phyloP scores from a whole-genome alignment of 2,329 filamentous ascomycete genomes.

The Penicillium brasilianum region DNA sequence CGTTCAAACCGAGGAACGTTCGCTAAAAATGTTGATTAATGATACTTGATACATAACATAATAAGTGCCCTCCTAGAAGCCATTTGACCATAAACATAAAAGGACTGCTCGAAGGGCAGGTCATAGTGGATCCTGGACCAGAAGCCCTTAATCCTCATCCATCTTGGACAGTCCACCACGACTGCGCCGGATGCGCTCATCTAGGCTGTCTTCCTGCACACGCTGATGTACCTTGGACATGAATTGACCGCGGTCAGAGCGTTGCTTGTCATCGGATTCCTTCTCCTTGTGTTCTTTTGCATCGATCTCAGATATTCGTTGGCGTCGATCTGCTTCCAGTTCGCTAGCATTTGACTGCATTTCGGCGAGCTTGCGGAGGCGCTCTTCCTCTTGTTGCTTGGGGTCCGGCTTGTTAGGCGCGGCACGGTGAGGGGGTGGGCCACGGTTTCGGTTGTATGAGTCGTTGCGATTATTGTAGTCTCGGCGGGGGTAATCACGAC shows the following conservation, averaged over 20 bases:
- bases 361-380: conserved; percentile 63
- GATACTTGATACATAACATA: background rate
- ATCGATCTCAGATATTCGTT: conserved; percentile 69
- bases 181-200: conserved; percentile 42
- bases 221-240: conserved; percentile 42
- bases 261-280: conserved; percentile 66
- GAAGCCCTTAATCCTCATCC: conserved; percentile 31
- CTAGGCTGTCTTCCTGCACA: conserved; percentile 42
- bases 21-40: background rate
- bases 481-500: conserved; percentile 28
- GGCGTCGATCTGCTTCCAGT: conserved; percentile 71
- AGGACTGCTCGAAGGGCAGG: background rate
- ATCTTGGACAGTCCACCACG: conserved; percentile 40
- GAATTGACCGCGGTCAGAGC: conserved; percentile 43
- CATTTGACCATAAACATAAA: background rate
- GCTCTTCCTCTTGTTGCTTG: conserved; percentile 40
- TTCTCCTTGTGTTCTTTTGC: conserved; percentile 67
- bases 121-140: background rate
- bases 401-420: conserved; percentile 26
- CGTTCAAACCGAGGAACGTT: background rate
- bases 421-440: conserved; percentile 17
- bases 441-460: conserved; percentile 25
- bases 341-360: conserved; percentile 75
- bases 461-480: conserved; percentile 31
- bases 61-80: background rate